These are phyloP conservation scores for Asterophora parasitica DNA, from an alignment of 768 basidiomycete genomes.

Conservation along the genomic window DNA sequence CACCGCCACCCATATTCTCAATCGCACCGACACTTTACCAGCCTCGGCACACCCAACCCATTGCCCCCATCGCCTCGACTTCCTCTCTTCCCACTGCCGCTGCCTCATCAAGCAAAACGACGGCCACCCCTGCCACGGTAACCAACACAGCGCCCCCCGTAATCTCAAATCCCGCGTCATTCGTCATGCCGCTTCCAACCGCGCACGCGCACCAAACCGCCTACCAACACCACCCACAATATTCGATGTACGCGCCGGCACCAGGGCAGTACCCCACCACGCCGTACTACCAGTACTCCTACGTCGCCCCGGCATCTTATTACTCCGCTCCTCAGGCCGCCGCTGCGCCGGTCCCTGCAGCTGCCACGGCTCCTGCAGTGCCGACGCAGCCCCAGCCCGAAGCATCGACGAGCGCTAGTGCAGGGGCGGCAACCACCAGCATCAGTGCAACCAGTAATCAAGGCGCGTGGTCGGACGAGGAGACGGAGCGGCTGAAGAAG, in stretches of 20 bases:
- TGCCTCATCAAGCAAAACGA: slow-evolving; percentile 18
- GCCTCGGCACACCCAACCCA: slow-evolving; percentile 22
- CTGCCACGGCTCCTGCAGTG: slow-evolving; percentile 19
- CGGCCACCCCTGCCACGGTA: slow-evolving; percentile 22
- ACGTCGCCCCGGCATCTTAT: slow-evolving; percentile 20
- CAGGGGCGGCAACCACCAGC: slow-evolving; percentile 20
- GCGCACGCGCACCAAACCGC: slow-evolving; percentile 29
- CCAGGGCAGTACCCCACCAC: slow-evolving; percentile 52
- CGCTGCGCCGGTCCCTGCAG: too few species aligned
- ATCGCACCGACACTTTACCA: slow-evolving; percentile 40
- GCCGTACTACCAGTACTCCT: slow-evolving; percentile 57
- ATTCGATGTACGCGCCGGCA: slow-evolving; percentile 33
- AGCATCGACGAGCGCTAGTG: slow-evolving; percentile 18
- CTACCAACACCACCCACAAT: slow-evolving; percentile 42
- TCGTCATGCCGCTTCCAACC: slow-evolving; percentile 60
- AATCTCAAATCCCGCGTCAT: slow-evolving; percentile 68
- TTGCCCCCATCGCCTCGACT: slow-evolving; percentile 23
- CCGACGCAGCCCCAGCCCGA: slow-evolving; percentile 14
- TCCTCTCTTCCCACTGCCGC: slow-evolving; percentile 26
- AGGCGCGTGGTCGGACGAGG: slow-evolving; percentile 77
- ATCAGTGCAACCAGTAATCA: slow-evolving; percentile 42
- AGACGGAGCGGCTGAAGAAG: slow-evolving; percentile 62
- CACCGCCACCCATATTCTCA: slow-evolving; percentile 58
- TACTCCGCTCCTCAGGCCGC: too few species aligned
- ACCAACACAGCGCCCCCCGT: slow-evolving; percentile 29